These are phyloP conservation scores for Globisporangium echinulatum DNA, from an alignment of 352 stramenopile genomes.

Conservation along the genomic window DNA sequence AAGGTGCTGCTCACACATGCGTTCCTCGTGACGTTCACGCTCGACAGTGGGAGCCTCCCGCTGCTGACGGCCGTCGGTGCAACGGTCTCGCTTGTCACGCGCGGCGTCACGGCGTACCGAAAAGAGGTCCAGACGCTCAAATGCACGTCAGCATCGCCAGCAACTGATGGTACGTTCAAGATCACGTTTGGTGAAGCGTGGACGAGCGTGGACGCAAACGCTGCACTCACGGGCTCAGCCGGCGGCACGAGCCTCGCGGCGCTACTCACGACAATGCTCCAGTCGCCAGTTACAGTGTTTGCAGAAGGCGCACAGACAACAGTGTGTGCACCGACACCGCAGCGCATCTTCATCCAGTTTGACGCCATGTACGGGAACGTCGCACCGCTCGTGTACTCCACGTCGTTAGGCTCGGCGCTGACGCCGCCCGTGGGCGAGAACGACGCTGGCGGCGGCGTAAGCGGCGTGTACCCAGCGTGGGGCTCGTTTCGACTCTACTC, in stretches of 20 bases:
- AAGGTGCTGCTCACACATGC: slow-evolving; percentile 22
- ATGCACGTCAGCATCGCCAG: slow-evolving; percentile 39
- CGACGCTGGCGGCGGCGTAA: slow-evolving; percentile 47
- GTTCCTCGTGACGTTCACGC: slow-evolving; percentile 72
- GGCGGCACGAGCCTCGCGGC: slow-evolving; percentile 21
- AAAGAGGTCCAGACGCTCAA: slow-evolving; percentile 81
- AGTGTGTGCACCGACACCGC: slow-evolving; percentile 33
- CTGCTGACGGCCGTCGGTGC: slow-evolving; percentile 20
- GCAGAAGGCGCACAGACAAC: slow-evolving; percentile 35
- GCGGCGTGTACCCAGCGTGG: slow-evolving; percentile 82
- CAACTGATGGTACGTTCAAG: slow-evolving; percentile 38
- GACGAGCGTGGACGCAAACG: slow-evolving; percentile 31
- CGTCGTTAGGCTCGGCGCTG: slow-evolving; percentile 23
- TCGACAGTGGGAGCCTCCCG: slow-evolving; percentile 41
- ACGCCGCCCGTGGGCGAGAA: slow-evolving; percentile 28
- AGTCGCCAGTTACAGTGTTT: slow-evolving; percentile 31
- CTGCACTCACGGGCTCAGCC: slow-evolving; percentile 25
- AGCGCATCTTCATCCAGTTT: slow-evolving; percentile 81
- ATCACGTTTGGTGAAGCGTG: slow-evolving; percentile 42
- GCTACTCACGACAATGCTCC: slow-evolving; percentile 24
- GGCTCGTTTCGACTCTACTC: slow-evolving; percentile 73
- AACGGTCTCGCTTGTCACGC: slow-evolving; percentile 27
- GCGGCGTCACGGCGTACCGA: slow-evolving; percentile 34
- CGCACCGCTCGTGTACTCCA: slow-evolving; percentile 32
- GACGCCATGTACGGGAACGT: slow-evolving; percentile 50